phyloP scores from a whole-genome alignment of 441 rosid species.

The Gossypium trilobum region DNA sequence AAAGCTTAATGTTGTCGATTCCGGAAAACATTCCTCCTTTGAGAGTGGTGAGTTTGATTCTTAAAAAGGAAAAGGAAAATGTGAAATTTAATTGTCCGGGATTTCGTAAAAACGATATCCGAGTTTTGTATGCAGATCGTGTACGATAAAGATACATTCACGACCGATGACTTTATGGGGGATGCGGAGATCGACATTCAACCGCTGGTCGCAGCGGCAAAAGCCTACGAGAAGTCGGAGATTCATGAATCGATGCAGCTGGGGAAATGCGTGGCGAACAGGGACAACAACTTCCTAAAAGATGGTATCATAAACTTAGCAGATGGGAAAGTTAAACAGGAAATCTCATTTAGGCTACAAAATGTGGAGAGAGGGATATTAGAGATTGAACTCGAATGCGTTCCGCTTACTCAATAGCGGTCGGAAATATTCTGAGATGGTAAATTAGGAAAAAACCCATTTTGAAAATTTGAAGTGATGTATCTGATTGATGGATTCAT shows the following conservation, averaged over 20 bases:
- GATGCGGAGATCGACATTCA: conserved; percentile 93
- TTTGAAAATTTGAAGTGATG: background rate
- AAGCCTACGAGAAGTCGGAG: conserved; percentile 56
- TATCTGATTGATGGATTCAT: background rate
- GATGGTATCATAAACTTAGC: conserved; percentile 58
- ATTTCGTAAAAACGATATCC: background rate
- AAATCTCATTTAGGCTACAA: conserved; percentile 66
- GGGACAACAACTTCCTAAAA: conserved; percentile 55
- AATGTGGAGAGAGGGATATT: conserved; percentile 77
- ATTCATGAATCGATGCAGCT: conserved; percentile 52
- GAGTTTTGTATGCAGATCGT: conserved; percentile 48
- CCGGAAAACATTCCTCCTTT: conserved; percentile 85
- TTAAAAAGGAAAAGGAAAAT: background rate
- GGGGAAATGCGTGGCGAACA: conserved; percentile 68
- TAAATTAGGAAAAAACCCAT: background rate
- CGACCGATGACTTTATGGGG: conserved; percentile 91
- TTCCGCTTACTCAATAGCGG: conserved; percentile 73
- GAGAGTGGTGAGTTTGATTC: conserved; percentile 52
- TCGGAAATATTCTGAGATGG: background rate
- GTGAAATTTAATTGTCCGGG: background rate
- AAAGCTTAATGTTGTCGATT: conserved; percentile 84
- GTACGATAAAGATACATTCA: conserved; percentile 82
- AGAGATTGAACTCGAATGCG: conserved; percentile 83
- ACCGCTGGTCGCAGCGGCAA: conserved; percentile 71
- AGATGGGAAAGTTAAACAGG: conserved; percentile 76